A percentile compares a stretch with the other conserved stretches of the same genome.
These are phyloP conservation scores for Cucurbita moschata DNA, from an alignment of 306 rosid species.

Conservation along the genomic window DNA sequence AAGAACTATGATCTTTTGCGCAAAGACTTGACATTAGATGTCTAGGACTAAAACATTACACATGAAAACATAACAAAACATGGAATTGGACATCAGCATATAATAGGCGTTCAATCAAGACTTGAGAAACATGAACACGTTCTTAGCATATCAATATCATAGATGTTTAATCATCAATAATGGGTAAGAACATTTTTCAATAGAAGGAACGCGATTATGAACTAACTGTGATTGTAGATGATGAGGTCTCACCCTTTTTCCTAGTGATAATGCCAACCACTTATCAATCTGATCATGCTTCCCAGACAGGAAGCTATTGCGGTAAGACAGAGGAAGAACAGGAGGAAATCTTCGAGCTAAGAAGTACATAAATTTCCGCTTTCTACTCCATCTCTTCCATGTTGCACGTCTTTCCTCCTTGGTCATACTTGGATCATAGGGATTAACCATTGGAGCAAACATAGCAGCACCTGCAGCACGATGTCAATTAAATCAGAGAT, in stretches of 20 bases:
- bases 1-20: background rate
- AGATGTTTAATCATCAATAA: background rate
- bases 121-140: background rate
- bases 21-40: background rate
- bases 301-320: slow-evolving; percentile 72
- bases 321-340: slow-evolving; percentile 54
- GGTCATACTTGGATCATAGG: slow-evolving; percentile 67
- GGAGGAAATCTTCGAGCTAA: slow-evolving; percentile 58
- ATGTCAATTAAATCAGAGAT: background rate
- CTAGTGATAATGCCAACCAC: slow-evolving; percentile 85
- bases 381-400: slow-evolving; percentile 65
- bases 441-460: slow-evolving; percentile 94
- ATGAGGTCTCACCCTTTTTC: slow-evolving; percentile 53
- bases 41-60: background rate
- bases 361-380: slow-evolving; percentile 52
- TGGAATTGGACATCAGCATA: background rate
- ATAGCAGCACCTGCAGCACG: slow-evolving; percentile 74
- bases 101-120: background rate
- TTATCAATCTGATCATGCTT: slow-evolving; percentile 74
- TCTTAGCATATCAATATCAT: background rate
- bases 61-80: background rate
- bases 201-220: background rate
- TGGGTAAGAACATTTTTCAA: background rate
- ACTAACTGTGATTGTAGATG: background rate
- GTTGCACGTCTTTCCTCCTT: slow-evolving; percentile 68